Base-by-base conservation (phyloP, 2,329 filamentous ascomycete genomes). In the Apiospora phragmitis region DNA sequence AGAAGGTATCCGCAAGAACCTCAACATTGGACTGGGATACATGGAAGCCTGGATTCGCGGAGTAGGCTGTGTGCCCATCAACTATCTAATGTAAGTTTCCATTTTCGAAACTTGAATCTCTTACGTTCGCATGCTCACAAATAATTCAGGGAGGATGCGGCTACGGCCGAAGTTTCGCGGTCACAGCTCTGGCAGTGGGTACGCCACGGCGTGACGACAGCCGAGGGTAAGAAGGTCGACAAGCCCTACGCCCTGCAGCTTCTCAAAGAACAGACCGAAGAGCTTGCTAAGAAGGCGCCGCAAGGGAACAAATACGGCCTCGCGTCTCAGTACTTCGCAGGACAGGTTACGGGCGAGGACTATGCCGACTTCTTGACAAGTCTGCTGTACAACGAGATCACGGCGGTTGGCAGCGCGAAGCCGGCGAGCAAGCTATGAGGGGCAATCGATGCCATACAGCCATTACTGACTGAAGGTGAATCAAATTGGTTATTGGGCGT, bases 21-120 rank as follows among this genome's bases (percentile, higher is more conserved):
- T 99, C 74, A 95, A 94, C 85, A 98, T 99, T 75, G 96, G 95
- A 49, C 90, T 99, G 7, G 93, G 93, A 68, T 99, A 99, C 85
- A 99, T 98, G 95, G 96, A 99, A 85, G 96, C 94, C 73, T 99
- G 96, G 96, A 87, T 98, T 72, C 92, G 95, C 73, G 96, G 95
- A 43, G 89, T 98, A 29, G 96, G 96, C 71, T 99, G 96, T 78
- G 95, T 98, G 69, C 96, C 96, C 67, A 98, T 98, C 85, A 98
- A 98, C 87, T 97, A 92, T 82, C 88, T 98, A 70, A 98, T 98
- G 95, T 89, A 83, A 80, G 82, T 81, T 68, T 43, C 21, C 68
- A 18, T 43, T 24, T 9, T 4, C 43, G 18, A n/a, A n/a, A 11
- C 29, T 1, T 24, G 26, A 0, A 4, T 16, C 11, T 26, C 32